A percentile compares a stretch with the other conserved stretches of the same genome.
Conservation (phyloP, 2,329 filamentous ascomycete species). For the Penicillium sp. region DNA sequence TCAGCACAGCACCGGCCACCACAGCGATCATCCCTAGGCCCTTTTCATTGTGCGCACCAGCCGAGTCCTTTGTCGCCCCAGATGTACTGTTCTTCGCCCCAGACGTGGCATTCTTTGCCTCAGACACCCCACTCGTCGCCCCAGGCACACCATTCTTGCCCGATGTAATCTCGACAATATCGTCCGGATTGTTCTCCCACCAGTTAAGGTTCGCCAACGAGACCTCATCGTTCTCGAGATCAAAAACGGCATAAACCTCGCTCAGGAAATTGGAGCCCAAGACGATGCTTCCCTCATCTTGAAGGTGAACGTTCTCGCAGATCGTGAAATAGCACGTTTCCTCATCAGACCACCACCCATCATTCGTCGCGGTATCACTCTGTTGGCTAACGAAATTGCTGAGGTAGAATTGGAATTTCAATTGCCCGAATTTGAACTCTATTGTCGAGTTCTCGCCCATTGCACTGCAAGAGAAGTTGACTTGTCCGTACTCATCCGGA, state of each 20-base stretch:
- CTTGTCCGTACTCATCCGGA: neutral
- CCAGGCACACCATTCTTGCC: neutral
- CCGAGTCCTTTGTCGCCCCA: neutral
- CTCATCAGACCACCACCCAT: neutral
- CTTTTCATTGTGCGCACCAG: neutral
- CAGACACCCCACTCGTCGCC: neutral
- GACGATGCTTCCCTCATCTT: neutral
- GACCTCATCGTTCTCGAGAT: constrained; percentile 12
- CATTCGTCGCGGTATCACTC: neutral
- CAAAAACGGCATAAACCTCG: constrained; percentile 10
- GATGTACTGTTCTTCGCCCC: neutral
- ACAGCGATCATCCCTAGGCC: neutral
- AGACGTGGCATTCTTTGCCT: too few relatives aligned
- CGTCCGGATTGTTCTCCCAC: neutral
- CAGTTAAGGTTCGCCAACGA: constrained; percentile 3
- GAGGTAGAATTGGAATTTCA: neutral
- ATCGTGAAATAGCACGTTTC: neutral
- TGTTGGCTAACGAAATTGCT: neutral
- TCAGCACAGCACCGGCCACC: neutral
- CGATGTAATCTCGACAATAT: constrained; percentile 48
- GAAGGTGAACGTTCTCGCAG: neutral
- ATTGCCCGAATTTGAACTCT: neutral
- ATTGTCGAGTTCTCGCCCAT: neutral
- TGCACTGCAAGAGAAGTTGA: neutral
- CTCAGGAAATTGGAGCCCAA: neutral